phyloP scores from a whole-genome alignment of 2,329 filamentous ascomycete species.

The Aspergillus sp. region DNA sequence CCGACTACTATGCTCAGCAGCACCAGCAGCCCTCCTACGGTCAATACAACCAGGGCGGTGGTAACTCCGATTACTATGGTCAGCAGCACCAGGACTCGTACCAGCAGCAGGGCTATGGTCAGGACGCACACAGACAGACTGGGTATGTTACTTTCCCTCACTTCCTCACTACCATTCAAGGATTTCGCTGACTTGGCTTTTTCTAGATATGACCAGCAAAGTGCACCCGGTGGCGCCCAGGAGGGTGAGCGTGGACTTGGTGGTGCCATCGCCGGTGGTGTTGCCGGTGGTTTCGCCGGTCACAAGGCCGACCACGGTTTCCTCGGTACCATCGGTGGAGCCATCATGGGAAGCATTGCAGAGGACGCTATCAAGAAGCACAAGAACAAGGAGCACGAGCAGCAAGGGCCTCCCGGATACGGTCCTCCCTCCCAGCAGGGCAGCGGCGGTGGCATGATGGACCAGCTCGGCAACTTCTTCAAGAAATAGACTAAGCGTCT shows the following conservation, averaged over 20 bases:
- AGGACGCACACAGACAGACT: conserved; percentile 9
- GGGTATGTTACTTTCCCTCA: conserved; percentile 11
- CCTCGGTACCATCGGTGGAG: conserved; percentile 44
- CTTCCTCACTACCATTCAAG: background rate
- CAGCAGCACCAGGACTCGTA: conserved; percentile 15
- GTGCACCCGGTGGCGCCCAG: conserved; percentile 33
- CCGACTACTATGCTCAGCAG: conserved; percentile 16
- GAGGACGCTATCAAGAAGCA: conserved; percentile 44
- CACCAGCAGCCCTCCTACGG: conserved; percentile 9
- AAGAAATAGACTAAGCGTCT: conserved; percentile 25
- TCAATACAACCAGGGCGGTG: conserved; percentile 16
- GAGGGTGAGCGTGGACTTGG: conserved; percentile 44
- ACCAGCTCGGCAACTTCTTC: conserved; percentile 33
- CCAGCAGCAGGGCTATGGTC: conserved; percentile 12
- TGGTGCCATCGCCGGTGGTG: conserved; percentile 43
- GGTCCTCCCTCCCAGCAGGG: conserved; percentile 14
- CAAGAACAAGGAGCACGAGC: conserved; percentile 31
- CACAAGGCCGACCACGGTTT: conserved; percentile 46
- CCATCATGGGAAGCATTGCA: conserved; percentile 41
- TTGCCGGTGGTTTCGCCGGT: conserved; percentile 43
- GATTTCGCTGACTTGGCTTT: conserved; percentile 4
- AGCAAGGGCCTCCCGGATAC: conserved; percentile 13
- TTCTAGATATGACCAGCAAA: conserved; percentile 21
- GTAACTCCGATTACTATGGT: conserved; percentile 13
- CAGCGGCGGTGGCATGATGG: conserved; percentile 21